Conservation (phyloP, 2,329 filamentous ascomycete species). For the Cladosporium sp. region DNA sequence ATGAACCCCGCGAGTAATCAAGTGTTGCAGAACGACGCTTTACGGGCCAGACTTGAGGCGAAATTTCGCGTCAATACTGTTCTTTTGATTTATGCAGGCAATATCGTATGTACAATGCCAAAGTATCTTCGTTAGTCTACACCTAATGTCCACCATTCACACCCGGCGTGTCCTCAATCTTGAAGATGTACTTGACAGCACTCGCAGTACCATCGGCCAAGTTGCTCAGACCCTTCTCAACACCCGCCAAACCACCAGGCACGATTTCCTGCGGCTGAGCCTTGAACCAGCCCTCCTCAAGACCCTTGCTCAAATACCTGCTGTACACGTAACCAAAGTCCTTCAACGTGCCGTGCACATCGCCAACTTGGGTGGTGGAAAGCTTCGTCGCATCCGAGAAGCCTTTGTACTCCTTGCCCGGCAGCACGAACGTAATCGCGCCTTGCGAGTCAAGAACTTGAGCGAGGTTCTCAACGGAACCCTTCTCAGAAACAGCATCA, state of each 20-base stretch:
- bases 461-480: constrained; percentile 45
- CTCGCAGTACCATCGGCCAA: constrained; percentile 34
- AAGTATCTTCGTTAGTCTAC: background rate
- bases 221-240: constrained; percentile 31
- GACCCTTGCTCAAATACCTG: constrained; percentile 26
- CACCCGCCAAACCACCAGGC: constrained; percentile 32
- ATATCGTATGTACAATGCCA: background rate
- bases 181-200: constrained; percentile 36
- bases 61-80: background rate
- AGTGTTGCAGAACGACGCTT: background rate
- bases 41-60: background rate
- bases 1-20: too few relatives aligned
- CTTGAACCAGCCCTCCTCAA: constrained; percentile 34
- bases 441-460: constrained; percentile 45
- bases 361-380: constrained; percentile 40
- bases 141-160: constrained; percentile 13
- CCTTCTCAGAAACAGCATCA: constrained; percentile 59
- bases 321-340: constrained; percentile 32
- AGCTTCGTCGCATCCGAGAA: constrained; percentile 42
- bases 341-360: constrained; percentile 30
- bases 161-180: constrained; percentile 32
- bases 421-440: constrained; percentile 38
- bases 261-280: constrained; percentile 34
- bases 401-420: constrained; percentile 41
- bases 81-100: background rate